These are phyloP conservation scores for Penicillium longicatenatum DNA, from an alignment of 495 filamentous ascomycete genomes.

Conservation along the genomic window DNA sequence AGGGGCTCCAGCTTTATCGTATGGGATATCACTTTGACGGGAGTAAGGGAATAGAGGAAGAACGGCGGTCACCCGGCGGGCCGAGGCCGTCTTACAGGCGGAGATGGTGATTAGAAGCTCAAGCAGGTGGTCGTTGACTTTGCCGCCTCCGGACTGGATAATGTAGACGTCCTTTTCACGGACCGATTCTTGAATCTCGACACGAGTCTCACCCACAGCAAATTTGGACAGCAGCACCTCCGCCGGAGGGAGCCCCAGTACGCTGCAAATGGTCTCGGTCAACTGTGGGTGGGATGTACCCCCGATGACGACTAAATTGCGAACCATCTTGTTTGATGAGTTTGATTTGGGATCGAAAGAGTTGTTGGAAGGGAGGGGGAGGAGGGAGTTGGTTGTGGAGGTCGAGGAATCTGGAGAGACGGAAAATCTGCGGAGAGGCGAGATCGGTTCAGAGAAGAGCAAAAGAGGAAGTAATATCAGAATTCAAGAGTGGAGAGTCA, in stretches of 20 bases:
- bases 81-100: constrained; percentile 95
- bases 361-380: constrained; percentile 9
- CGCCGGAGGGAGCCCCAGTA: constrained; percentile 80
- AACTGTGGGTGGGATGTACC: constrained; percentile 91
- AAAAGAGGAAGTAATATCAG: background rate
- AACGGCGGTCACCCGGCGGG: constrained; percentile 87
- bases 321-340: constrained; percentile 65
- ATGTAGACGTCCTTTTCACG: constrained; percentile 98
- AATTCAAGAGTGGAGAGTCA: constrained; percentile 22
- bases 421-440: constrained; percentile 38
- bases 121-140: constrained; percentile 94
- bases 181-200: constrained; percentile 93
- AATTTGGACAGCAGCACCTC: constrained; percentile 88
- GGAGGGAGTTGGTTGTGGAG: constrained; percentile 25
- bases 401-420: constrained; percentile 32
- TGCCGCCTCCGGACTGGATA: constrained; percentile 85
- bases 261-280: constrained; percentile 79
- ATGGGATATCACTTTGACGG: constrained; percentile 91
- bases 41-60: constrained; percentile 96
- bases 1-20: constrained; percentile 91
- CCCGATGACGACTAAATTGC: constrained; percentile 92
- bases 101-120: constrained; percentile 96
- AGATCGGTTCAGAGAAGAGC: constrained; percentile 19
- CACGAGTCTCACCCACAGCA: constrained; percentile 88
- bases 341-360: constrained; percentile 14